phyloP scores from a whole-genome alignment of 352 stramenopile species.

The Phytophthora sansomeana region DNA sequence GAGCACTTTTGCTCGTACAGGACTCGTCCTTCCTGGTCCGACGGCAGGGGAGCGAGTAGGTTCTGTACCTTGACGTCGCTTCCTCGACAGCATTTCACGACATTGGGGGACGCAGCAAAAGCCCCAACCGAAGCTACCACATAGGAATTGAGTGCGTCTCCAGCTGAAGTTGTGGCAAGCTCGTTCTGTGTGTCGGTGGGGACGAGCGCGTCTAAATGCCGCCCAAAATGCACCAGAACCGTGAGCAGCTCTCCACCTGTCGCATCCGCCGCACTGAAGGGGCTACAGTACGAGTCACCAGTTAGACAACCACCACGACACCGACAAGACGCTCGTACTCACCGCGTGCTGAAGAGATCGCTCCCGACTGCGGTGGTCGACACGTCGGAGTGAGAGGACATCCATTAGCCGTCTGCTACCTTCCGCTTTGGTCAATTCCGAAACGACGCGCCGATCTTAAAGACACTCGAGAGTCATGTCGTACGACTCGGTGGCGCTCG shows the following conservation, averaged over 20 bases:
- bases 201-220: slow-evolving; percentile 41
- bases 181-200: slow-evolving; percentile 2
- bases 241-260: slow-evolving; percentile 51
- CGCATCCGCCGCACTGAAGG: slow-evolving; percentile 58
- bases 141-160: slow-evolving; percentile 35
- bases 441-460: slow-evolving; percentile 22
- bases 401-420: slow-evolving; percentile 39
- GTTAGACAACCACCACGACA: not conserved
- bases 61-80: slow-evolving; percentile 5
- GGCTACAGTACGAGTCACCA: slow-evolving; percentile 37
- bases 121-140: slow-evolving; percentile 43
- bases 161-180: not conserved
- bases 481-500: slow-evolving; percentile 59
- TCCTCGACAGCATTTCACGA: slow-evolving; percentile 20
- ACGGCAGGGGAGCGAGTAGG: not conserved
- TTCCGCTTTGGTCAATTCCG: slow-evolving; percentile 1
- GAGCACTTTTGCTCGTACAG: slow-evolving; percentile 61
- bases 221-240: slow-evolving; percentile 64
- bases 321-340: slow-evolving; percentile 8
- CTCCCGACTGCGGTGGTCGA: not conserved
- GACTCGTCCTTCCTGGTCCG: slow-evolving; percentile 8
- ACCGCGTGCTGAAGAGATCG: slow-evolving; percentile 25
- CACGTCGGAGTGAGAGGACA: slow-evolving; percentile 39
- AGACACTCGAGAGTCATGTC: slow-evolving; percentile 22
- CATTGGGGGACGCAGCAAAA: slow-evolving; percentile 24